These are phyloP conservation scores for Dentipellis fragilis DNA, from an alignment of 768 basidiomycete genomes.

Conservation along the genomic window DNA sequence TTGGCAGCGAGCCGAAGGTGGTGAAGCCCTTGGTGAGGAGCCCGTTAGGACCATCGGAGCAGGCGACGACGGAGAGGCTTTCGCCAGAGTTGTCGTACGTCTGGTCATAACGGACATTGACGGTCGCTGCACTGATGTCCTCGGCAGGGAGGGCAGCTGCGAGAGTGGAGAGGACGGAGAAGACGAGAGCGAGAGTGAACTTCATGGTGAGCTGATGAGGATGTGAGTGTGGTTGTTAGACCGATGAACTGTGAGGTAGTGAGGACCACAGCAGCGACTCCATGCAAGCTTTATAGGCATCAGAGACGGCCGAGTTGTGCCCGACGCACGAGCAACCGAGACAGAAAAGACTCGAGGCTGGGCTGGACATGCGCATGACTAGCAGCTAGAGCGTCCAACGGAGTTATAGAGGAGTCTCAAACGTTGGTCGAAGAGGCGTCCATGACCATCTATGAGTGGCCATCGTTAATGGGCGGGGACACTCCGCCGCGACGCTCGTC, in stretches of 20 bases:
- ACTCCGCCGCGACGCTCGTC: too few relatives aligned
- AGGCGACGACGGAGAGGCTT: slow-evolving; percentile 18
- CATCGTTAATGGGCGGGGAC: too few relatives aligned
- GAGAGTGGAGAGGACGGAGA: slow-evolving; percentile 2
- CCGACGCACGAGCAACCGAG: background rate
- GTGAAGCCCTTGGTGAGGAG: slow-evolving; percentile 22
- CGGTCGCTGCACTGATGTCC: background rate
- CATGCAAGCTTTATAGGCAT: background rate
- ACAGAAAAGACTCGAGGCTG: too few relatives aligned
- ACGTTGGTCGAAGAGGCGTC: too few relatives aligned
- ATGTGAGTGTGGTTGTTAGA: background rate
- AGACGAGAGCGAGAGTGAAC: slow-evolving; percentile 15
- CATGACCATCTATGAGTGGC: too few relatives aligned
- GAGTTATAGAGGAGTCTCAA: too few relatives aligned
- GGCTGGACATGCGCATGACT: too few relatives aligned
- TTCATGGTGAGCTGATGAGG: slow-evolving; percentile 17
- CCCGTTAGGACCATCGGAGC: slow-evolving; percentile 24
- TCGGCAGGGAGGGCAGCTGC: background rate
- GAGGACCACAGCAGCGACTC: too few relatives aligned
- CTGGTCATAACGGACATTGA: slow-evolving; percentile 20
- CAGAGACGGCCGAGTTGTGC: background rate
- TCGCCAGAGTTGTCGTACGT: slow-evolving; percentile 19
- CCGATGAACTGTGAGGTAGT: background rate
- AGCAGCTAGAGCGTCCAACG: too few relatives aligned
- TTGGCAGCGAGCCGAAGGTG: slow-evolving; percentile 23